Evolutionary conservation across 352 stramenopile genomes (phyloP), one percentile per base, ranked within the genome.

Genomic region (Elongisporangium undulatum): DNA sequence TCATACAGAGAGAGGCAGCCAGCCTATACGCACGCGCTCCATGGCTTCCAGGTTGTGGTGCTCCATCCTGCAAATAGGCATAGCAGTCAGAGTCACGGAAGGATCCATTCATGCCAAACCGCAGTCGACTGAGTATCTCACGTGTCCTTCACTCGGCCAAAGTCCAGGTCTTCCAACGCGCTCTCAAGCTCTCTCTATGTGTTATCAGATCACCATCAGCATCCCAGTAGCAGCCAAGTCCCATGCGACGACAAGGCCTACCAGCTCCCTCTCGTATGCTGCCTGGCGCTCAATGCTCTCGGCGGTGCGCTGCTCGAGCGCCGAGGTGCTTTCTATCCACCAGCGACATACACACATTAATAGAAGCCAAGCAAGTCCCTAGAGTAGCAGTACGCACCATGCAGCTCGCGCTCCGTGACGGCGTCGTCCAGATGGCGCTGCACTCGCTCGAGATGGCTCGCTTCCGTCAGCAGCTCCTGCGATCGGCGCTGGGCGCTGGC

Each of bases 231-330:
- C 29, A 6, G 6, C 4, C 26, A 26, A 38, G 17, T 17, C 17
- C 16, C 21, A 49, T 17, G 0, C 22, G 55, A 13, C 9, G 5
- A n/a, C 21, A 45, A 12, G n/a, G 48, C 66, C 49, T 6, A 84
- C 74, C 64, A 84, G 39, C n/a, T 84, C 67, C 2, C 49, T 17
- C 34, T 79, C 63, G 50, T 64, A 75, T 4, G 22, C 56, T 29
- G 58, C 67, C 53, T 72, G 64, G 6, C 66, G 69, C 49, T 81
- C 64, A 2, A 51, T 49, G 51, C 71, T 63, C 53, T 84, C 75
- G 10, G 55, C 58, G 0, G 75, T 67, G 17, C 72, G 67, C 59
- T 84, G 75, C 63, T 69, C 57, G 64, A 84, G 81, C 21, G 68
- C 70, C 3, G 41, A 57, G 10, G 69, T 75, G 51, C 77, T 84